Conservation (phyloP, 2,329 filamentous ascomycete species). For the Xylaria sp. region DNA sequence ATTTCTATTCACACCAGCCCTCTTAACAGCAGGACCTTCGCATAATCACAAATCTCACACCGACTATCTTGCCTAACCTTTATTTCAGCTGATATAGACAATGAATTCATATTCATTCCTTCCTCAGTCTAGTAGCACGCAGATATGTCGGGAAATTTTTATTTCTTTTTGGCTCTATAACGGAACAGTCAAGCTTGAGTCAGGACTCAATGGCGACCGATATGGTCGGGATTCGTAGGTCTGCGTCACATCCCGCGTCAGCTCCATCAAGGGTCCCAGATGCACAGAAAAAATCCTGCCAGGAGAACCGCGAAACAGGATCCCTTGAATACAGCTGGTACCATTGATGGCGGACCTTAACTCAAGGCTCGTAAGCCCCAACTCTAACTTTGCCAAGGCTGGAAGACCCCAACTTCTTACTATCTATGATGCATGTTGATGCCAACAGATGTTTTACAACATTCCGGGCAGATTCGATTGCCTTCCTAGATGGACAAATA, state of each 20-base stretch:
- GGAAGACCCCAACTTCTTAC: slow-evolving; percentile 4
- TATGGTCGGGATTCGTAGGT: slow-evolving; percentile 13
- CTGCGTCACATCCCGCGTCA: slow-evolving; percentile 29
- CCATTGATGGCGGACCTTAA: slow-evolving; percentile 1
- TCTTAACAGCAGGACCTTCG: slow-evolving; percentile 9
- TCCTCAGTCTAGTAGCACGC: background rate
- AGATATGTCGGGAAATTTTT: background rate
- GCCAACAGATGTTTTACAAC: slow-evolving; percentile 11
- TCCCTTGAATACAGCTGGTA: background rate
- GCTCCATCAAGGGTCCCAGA: slow-evolving; percentile 18
- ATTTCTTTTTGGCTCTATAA: slow-evolving; percentile 1
- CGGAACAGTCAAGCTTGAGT: slow-evolving; percentile 14
- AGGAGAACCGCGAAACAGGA: slow-evolving; percentile 2
- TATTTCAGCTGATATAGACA: background rate
- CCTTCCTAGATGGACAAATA: slow-evolving; percentile 1
- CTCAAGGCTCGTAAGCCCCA: slow-evolving; percentile 6
- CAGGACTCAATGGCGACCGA: slow-evolving; percentile 1
- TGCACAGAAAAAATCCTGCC: background rate
- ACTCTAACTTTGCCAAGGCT: slow-evolving; percentile 20
- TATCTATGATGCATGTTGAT: background rate
- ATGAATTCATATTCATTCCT: background rate
- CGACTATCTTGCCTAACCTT: slow-evolving; percentile 10
- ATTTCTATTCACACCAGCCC: slow-evolving; percentile 13
- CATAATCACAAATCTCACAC: slow-evolving; percentile 25
- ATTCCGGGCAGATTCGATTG: slow-evolving; percentile 3